Percentiles rank a stretch among this genome's conserved stretches.
phyloP scores from a whole-genome alignment of 768 basidiomycete genomes.

The Asterophora parasitica region DNA sequence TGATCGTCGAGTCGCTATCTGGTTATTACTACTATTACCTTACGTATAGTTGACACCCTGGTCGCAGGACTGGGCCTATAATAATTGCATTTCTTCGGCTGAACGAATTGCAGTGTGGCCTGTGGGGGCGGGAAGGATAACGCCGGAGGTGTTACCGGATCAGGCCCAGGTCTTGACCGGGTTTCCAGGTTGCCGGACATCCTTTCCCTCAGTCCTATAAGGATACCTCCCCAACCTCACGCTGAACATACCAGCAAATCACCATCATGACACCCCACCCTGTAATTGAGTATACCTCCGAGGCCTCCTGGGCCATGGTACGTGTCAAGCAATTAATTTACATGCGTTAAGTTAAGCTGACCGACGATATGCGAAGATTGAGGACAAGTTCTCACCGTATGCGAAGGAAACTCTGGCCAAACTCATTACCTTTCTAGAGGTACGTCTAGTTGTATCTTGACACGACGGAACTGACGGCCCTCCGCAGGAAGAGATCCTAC shows the following conservation, averaged over 20 bases:
- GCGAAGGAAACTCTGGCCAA: conserved; percentile 85
- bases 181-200: conserved; percentile 10
- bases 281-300: conserved; percentile 71
- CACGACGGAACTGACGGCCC: not conserved
- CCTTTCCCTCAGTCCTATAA: conserved; percentile 1
- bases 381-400: conserved; percentile 88
- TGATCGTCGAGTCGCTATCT: not conserved
- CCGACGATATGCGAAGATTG: conserved; percentile 45
- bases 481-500: conserved; percentile 81
- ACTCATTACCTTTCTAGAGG: conserved; percentile 82
- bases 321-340: conserved; percentile 16
- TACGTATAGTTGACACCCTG: not conserved
- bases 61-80: not conserved
- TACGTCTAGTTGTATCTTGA: conserved; percentile 24
- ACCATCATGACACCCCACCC: conserved; percentile 60
- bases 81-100: not conserved
- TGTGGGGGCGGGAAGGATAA: not conserved
- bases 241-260: not conserved
- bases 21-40: conserved; percentile 1
- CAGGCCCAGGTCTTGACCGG: conserved; percentile 8
- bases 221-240: not conserved
- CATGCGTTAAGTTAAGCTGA: not conserved
- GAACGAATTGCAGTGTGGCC: too few relatives aligned
- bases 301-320: conserved; percentile 86
- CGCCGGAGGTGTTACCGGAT: not conserved